Percentiles rank a stretch among this genome's conserved stretches.
Conservation (phyloP, 371 early-diverging fungal species). For the Mucor circinelloides region DNA sequence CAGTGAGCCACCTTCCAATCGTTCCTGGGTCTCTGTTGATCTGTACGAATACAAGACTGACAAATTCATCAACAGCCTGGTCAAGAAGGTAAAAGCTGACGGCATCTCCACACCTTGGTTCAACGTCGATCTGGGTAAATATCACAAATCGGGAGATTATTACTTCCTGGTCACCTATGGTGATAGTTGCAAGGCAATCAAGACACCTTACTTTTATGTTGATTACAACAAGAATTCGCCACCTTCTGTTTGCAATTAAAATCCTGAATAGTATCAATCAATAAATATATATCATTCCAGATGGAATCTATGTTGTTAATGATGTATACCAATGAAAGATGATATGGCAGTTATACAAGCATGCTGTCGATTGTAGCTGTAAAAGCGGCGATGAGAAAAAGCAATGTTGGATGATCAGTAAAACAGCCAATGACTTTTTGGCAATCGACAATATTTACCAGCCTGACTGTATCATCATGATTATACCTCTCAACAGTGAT, state of each 20-base stretch:
- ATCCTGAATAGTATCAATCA: too few relatives aligned
- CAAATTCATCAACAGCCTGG: constrained; percentile 18
- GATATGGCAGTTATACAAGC: too few relatives aligned
- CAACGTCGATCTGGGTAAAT: constrained; percentile 19
- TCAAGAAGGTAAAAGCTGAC: constrained; percentile 9
- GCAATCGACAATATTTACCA: too few relatives aligned
- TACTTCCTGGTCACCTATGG: constrained; percentile 32
- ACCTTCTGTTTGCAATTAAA: constrained; percentile 16
- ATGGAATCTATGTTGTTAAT: too few relatives aligned
- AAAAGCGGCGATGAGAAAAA: too few relatives aligned
- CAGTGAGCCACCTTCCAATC: constrained; percentile 8
- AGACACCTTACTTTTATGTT: constrained; percentile 27
- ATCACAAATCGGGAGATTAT: constrained; percentile 22
- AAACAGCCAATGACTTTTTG: too few relatives aligned
- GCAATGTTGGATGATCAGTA: too few relatives aligned
- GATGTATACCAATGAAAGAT: too few relatives aligned
- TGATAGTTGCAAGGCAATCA: constrained; percentile 20
- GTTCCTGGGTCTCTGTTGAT: constrained; percentile 17
- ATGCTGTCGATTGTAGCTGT: too few relatives aligned
- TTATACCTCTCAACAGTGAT: not conserved
- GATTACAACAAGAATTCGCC: constrained; percentile 35
- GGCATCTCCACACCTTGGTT: constrained; percentile 22
- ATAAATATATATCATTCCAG: too few relatives aligned
- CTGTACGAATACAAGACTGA: constrained; percentile 22
- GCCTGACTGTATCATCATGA: not conserved